Conservation (phyloP, 129 eudicot genomes). For the Cynara cardunculus region DNA sequence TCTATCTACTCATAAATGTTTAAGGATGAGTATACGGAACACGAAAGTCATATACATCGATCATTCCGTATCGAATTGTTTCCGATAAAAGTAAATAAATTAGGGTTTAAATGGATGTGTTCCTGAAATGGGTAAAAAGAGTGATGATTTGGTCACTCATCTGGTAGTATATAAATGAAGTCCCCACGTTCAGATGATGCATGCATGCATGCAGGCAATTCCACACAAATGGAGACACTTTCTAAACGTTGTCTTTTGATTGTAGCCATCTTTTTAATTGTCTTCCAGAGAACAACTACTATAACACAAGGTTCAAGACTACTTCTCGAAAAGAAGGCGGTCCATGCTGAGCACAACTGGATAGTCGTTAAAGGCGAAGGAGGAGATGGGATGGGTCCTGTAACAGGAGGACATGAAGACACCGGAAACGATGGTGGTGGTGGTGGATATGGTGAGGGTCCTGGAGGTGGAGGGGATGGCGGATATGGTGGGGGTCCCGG, state of each 20-base stretch:
- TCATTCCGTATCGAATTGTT: neutral
- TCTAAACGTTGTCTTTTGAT: slow-evolving; percentile 9
- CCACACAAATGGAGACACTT: slow-evolving; percentile 20
- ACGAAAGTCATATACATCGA: neutral
- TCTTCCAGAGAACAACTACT: slow-evolving; percentile 4
- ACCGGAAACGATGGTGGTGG: neutral
- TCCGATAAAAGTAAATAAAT: slow-evolving; percentile 15
- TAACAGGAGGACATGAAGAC: neutral
- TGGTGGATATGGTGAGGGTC: too few relatives aligned
- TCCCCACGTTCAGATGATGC: slow-evolving; percentile 17
- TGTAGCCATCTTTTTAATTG: slow-evolving; percentile 20
- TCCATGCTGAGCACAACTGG: neutral
- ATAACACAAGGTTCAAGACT: slow-evolving; percentile 21
- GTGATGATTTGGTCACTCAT: slow-evolving; percentile 1
- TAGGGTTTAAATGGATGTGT: slow-evolving; percentile 1
- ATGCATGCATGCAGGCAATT: slow-evolving; percentile 11
- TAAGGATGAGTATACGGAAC: neutral
- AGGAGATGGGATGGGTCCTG: neutral
- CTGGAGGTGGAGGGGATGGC: too few relatives aligned
- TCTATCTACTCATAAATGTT: neutral
- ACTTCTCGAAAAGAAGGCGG: neutral
- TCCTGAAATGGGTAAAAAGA: slow-evolving; percentile 1
- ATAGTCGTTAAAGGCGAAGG: slow-evolving; percentile 5
- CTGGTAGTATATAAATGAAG: slow-evolving; percentile 21
- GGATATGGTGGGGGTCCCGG: too few relatives aligned